These are phyloP conservation scores for Warburgia ugandensis DNA, from an alignment of 164 flowering plant species.

Conservation along the genomic window DNA sequence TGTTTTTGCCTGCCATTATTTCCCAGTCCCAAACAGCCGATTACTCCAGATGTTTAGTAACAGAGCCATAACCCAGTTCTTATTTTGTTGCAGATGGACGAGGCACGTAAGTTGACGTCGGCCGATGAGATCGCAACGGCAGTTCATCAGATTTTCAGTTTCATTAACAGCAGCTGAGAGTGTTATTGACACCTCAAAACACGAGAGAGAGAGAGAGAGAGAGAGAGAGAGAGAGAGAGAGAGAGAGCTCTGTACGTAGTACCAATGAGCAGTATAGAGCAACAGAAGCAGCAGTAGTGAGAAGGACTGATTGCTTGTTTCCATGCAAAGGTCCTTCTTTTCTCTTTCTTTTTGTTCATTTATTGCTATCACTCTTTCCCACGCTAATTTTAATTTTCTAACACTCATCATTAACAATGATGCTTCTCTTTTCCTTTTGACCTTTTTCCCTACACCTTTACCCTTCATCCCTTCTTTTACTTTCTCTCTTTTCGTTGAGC, in stretches of 20 bases:
- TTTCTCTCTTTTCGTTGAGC: no score
- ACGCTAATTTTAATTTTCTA: constrained; percentile 1
- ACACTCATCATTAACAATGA: constrained; percentile 5
- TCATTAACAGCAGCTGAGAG: not conserved
- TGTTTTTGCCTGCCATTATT: no score
- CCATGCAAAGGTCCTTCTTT: constrained; percentile 6
- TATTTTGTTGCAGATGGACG: constrained; percentile 41
- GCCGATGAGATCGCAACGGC: constrained; percentile 50
- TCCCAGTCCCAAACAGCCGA: no score
- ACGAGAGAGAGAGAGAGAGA: no score
- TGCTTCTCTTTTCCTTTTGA: not conserved
- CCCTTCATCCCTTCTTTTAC: no score
- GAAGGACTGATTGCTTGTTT: constrained; percentile 3
- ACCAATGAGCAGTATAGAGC: not conserved
- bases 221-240: not conserved
- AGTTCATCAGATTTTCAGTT: constrained; percentile 47
- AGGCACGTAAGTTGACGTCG: constrained; percentile 45
- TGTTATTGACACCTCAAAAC: not conserved
- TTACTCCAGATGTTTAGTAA: no score
- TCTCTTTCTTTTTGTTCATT: not conserved
- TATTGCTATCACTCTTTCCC: no score
- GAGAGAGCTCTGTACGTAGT: not conserved
- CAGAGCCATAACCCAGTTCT: not conserved
- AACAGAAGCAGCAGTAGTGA: not conserved
- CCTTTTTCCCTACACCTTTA: no score